phyloP scores from a whole-genome alignment of 768 basidiomycete species.

The Mycena filopes region DNA sequence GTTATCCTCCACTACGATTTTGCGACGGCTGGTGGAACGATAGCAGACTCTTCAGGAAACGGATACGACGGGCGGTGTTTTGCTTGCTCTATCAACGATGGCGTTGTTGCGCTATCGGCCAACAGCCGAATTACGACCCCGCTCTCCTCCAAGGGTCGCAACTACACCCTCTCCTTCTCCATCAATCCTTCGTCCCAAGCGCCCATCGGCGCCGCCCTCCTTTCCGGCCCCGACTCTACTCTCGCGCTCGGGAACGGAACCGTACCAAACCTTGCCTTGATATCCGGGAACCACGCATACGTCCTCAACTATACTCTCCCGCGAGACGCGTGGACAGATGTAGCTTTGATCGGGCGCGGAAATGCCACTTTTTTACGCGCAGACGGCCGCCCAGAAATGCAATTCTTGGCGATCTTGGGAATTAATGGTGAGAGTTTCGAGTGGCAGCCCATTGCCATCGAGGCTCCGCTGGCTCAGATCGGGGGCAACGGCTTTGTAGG shows the following conservation, averaged over 20 bases:
- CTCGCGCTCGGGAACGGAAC: slow-evolving; percentile 34
- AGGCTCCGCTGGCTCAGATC: slow-evolving; percentile 31
- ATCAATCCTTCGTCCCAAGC: slow-evolving; percentile 27
- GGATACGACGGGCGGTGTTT: slow-evolving; percentile 32
- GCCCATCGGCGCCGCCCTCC: slow-evolving; percentile 21
- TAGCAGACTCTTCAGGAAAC: slow-evolving; percentile 34
- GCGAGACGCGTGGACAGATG: slow-evolving; percentile 26
- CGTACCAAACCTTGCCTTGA: slow-evolving; percentile 15
- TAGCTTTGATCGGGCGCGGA: slow-evolving; percentile 28
- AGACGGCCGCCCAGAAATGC: slow-evolving; percentile 24
- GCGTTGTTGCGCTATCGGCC: slow-evolving; percentile 14
- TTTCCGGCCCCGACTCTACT: slow-evolving; percentile 27
- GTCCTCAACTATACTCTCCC: slow-evolving; percentile 32
- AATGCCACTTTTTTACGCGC: slow-evolving; percentile 29
- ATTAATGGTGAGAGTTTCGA: slow-evolving; percentile 29
- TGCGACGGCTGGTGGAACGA: background rate
- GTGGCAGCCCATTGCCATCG: slow-evolving; percentile 31
- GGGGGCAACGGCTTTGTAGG: slow-evolving; percentile 30
- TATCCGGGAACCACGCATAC: slow-evolving; percentile 28
- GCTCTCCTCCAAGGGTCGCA: slow-evolving; percentile 32
- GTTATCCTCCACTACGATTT: slow-evolving; percentile 30
- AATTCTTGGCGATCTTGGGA: slow-evolving; percentile 28
- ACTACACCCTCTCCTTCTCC: slow-evolving; percentile 34
- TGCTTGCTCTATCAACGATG: slow-evolving; percentile 16
- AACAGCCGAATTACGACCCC: slow-evolving; percentile 30